Evolutionary conservation across 1,284 basidiomycete species (phyloP), one percentile per base, ranked within the genome.

Genomic region (Lignosus rhinocerotis): DNA sequence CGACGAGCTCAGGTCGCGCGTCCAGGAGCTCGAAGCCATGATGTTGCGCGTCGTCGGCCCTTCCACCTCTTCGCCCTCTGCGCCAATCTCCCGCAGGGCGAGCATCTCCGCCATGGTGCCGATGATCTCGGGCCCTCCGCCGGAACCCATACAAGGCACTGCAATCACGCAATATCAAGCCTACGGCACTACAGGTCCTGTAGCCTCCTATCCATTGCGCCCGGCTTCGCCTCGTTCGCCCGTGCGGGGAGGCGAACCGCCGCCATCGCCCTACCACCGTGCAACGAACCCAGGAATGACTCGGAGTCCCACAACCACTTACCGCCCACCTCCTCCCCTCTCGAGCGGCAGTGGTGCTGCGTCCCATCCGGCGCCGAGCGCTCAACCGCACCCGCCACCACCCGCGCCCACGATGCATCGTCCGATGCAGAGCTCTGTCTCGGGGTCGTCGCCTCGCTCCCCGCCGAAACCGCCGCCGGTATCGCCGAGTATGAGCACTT

Each of bases 1-100:
- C 61, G 83, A 84, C 10, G 79, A 83, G 17, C 74, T 84, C 60
- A 79, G 72, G 63, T 58, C 71, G 34, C 70, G 73, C 54, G 53
- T 81, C 47, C 72, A 74, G 36, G 70, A 70, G 43, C 70, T 81
- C n/a, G 78, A 82, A 66, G 61, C 68, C n/a, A 32, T 69, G 30
- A 53, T 72, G 42, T 44, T 56, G 5, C 16, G 25, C 21, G 7
- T 17, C 43, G 17, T 3, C 43, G 56, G 68, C 32, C 53, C 56
- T 12, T 57, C 65, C 55, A 54, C 60, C 39, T 32, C 44, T 17
- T 55, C 56, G 38, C 53, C 62, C 39, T 55, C 63, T 45, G 59
- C 54, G 39, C 45, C 56, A 16, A 55, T 60, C 42, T 41, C 60
- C 43, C 58, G 59, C 42, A 51, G 63, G 38, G 10, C 58, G 30